Base-by-base conservation (phyloP, 495 filamentous ascomycete species). In the Symbiotaphrina buchneri region DNA sequence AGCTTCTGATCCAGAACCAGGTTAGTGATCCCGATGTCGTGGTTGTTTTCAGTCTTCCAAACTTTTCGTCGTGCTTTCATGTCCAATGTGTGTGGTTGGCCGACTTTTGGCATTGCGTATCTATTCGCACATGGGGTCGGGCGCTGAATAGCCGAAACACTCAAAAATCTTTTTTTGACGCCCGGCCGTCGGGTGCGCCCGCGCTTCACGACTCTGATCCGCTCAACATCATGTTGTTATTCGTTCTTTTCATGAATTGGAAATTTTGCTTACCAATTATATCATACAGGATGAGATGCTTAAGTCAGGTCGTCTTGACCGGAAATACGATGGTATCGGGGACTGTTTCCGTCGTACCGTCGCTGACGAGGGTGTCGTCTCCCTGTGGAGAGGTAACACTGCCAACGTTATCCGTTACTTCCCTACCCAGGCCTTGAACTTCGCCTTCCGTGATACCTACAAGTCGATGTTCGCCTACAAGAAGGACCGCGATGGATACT, bases 351-450 rank as follows among this genome's bases (percentile, higher is more conserved):
- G 55, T 35, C 78, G 87, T 55, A 95, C 90, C 43, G 68, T 64
- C 42, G 65, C 65, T 45, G 59, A 74, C 36, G 87, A 97, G 65
- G 75, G 75, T 57, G 49, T 70, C 39, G 68, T 81, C 48, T 78
- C 87, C 33, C 66, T 97, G 43, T 97, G 87, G 87, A 68, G 87
- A 71, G 87, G 87, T 61, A 97, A 97, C 76, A 97, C 87, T 50
- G 87, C 87, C 78, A 97, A 97, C 74, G 87, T 97, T 60, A 91
- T 97, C 66, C 90, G 87, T 73, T 97, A 97, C 71, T 97, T 97
- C 80, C 87, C 87, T 41, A 97, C 87, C 51, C 87, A 97, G 72
- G 87, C 87, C 42, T 64, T 97, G 52, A 97, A 97, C 81, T 97
- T 97, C 55, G 87, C 87, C 50, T 97, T 97, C 87, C 90, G 90